These are phyloP conservation scores for Candolleomyces aberdarensis DNA, from an alignment of 768 basidiomycete genomes.

Conservation along the genomic window DNA sequence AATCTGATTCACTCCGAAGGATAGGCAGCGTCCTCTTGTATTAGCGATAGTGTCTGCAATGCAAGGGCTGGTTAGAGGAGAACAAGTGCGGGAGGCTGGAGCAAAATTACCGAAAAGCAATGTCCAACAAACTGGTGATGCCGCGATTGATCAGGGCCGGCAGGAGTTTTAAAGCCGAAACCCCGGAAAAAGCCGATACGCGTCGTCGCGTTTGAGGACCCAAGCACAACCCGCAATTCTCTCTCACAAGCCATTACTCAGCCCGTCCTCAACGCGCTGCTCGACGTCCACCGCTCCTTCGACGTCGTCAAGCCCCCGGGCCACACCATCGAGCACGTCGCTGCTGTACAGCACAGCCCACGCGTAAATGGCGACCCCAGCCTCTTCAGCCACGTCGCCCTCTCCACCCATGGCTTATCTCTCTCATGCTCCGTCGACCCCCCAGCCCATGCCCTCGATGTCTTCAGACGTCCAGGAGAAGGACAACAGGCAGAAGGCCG, in stretches of 20 bases:
- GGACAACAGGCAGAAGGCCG: slow-evolving; percentile 63
- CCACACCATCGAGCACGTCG: slow-evolving; percentile 19
- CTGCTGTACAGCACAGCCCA: slow-evolving; percentile 16
- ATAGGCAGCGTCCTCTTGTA: too few species aligned
- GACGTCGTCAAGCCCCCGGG: slow-evolving; percentile 29
- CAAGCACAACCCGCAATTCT: slow-evolving; percentile 18
- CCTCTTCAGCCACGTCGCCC: slow-evolving; percentile 79
- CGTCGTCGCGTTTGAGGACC: slow-evolving; percentile 49
- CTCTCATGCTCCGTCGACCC: slow-evolving; percentile 39
- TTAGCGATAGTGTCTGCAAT: too few species aligned
- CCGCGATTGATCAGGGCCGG: slow-evolving; percentile 20
- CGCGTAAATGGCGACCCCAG: slow-evolving; percentile 72
- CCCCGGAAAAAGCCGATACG: slow-evolving; percentile 49
- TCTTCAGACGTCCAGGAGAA: slow-evolving; percentile 43
- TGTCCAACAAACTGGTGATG: slow-evolving; percentile 8
- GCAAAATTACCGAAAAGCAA: background rate
- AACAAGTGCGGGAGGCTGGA: background rate
- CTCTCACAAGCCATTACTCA: slow-evolving; percentile 28
- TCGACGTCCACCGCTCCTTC: slow-evolving; percentile 32
- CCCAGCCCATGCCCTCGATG: slow-evolving; percentile 31
- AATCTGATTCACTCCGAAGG: background rate
- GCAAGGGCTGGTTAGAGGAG: too few species aligned
- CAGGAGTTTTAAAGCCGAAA: slow-evolving; percentile 35
- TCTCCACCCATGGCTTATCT: slow-evolving; percentile 72
- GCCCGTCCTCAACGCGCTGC: slow-evolving; percentile 27